Evolutionary conservation across 306 rosid genomes (phyloP), one percentile per base, ranked within the genome.

Genomic region (Lathyrus tuberosus): DNA sequence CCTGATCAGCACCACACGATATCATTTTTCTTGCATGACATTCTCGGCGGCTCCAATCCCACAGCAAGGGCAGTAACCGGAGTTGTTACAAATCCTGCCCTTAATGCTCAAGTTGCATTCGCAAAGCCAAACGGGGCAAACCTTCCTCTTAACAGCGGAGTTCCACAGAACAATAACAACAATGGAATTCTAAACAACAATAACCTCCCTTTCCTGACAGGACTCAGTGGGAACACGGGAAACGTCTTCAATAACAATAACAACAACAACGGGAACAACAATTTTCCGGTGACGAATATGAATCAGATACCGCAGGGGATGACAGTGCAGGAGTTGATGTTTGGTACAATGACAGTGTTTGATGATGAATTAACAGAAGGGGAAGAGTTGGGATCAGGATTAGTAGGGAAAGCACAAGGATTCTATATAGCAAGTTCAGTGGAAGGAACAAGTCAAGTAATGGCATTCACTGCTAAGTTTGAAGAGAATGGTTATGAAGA

Each of bases 91-190:
- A 89, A 89, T 69, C 95, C 98, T 0, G 91, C 95, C 0, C 82
- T 86, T 53, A 86, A 83, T 3, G 96, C 96, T 0, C 88, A 88
- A 71, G 89, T 92, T 9, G 95, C 98, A 4, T 92, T 89, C 9
- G 89, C 98, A 10, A 92, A 92, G 82, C 96, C 98, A 4, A 89
- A 86, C 4, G 96, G 98, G 0, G 98, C 98, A 26, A 85, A 78
- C 70, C 9, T 89, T 65, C 85, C 88, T 11, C 74, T 90, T 2
- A 79, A 83, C 65, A 85, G 70, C 2, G 91, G 86, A 3, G 47
- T 89, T 46, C 91, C 96, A 0, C 80, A 88, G 72, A 84, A 80
- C 78, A 87, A 83, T 67, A 77, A 87, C 84, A 92, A 92, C 69
- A 61, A 70, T 2, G 96, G 98, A 3, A 75, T 86, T 42, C 81